Evolutionary conservation across 768 basidiomycete species (phyloP).

Genomic region (Phylloporus sp.): DNA sequence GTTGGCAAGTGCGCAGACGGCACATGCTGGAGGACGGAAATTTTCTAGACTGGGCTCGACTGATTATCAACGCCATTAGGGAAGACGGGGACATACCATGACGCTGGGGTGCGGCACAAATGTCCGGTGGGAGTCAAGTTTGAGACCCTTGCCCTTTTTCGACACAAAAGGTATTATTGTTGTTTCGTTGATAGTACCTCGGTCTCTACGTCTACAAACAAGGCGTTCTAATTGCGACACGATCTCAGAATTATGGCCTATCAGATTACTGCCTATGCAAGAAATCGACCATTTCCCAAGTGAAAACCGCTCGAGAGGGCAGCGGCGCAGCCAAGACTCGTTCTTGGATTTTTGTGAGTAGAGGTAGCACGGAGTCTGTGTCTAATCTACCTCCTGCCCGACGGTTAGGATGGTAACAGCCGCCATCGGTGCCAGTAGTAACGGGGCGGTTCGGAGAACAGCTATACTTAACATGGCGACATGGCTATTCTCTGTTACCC

Average conservation of each 20-base stretch:
- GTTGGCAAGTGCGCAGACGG: conserved; percentile 67
- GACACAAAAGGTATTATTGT: too few relatives aligned
- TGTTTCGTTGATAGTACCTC: too few relatives aligned
- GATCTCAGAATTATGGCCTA: background rate
- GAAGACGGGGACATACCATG: conserved; percentile 13
- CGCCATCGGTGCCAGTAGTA: conserved; percentile 15
- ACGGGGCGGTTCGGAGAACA: conserved; percentile 3
- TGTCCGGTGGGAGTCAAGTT: conserved; percentile 7
- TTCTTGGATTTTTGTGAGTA: background rate
- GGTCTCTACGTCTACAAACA: too few relatives aligned
- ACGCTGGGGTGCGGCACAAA: conserved; percentile 5
- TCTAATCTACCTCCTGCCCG: background rate
- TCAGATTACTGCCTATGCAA: background rate
- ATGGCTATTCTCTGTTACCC: conserved; percentile 6
- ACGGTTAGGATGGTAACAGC: conserved; percentile 18
- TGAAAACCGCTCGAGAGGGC: background rate
- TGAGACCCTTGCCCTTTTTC: too few relatives aligned
- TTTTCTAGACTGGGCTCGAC: conserved; percentile 58
- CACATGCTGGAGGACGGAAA: conserved; percentile 81
- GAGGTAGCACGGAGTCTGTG: background rate
- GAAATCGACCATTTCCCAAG: background rate
- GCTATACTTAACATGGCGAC: too few relatives aligned
- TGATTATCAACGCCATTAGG: conserved; percentile 1
- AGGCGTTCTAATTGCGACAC: too few relatives aligned
- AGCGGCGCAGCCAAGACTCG: background rate